Evolutionary conservation across 768 basidiomycete genomes (phyloP), one percentile per base, ranked within the genome.

Genomic region (Calocybe indica): DNA sequence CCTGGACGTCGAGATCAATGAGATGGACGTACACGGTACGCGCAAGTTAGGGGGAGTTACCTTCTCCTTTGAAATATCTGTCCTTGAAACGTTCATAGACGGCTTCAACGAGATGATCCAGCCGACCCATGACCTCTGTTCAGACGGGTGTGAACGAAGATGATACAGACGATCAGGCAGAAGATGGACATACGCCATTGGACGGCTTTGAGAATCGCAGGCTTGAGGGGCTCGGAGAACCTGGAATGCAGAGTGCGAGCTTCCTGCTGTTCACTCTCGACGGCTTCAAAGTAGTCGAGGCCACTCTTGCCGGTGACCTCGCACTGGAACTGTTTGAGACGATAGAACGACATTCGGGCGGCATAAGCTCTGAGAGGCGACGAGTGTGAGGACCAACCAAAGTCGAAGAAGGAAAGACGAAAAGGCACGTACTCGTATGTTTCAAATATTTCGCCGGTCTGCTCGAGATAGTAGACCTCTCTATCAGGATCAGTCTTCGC

Each of bases 371-470:
- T 79, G 59, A 52, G 51, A 41, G 43, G 56, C 36, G 45, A 42
- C 52, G 40, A 22, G 42, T 47, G 54, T 48, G 48, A 47, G 56
- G 45, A 57, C 57, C 51, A 40, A 42, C 56, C 37, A 57, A 64
- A 48, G 48, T 41, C 46, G 57, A 57, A 52, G 55, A 61, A 58
- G 47, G 55, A 50, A 36, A 45, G 46, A 57, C 54, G 56, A 60
- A 57, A 41, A 53, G 50, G 47, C 47, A 77, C 89, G 62, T 61
- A 96, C 94, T 96, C 93, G 63, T 96, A 98, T 62, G 84, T 84
- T 54, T 92, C 85, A 65, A 98, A 98, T 68, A 98, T 89, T 79
- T 98, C 95, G 61, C 94, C 95, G 3, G 95, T 98, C 67, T 92
- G 84, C 54, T 83, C 73, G 61, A 98, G 85, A 73, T 89, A 94